Conservation (phyloP, 768 basidiomycete genomes). For the Boletus speciosus region DNA sequence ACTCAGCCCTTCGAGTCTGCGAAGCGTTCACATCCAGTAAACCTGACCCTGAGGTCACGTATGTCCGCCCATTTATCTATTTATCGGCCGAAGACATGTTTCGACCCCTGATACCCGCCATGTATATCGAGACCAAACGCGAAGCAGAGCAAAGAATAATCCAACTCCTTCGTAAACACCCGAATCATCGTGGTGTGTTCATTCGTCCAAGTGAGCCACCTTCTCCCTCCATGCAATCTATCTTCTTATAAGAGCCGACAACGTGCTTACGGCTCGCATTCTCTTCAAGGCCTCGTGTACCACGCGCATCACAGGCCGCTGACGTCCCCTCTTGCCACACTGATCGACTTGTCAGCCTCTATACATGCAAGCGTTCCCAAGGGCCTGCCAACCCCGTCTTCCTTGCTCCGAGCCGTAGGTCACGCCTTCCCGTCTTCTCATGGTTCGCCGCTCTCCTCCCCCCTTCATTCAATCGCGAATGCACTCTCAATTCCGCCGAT, state of each 20-base stretch:
- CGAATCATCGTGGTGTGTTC: slow-evolving; percentile 66
- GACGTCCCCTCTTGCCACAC: slow-evolving; percentile 77
- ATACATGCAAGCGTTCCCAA: slow-evolving; percentile 60
- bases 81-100: slow-evolving; percentile 88
- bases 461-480: slow-evolving; percentile 68
- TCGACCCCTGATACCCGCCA: slow-evolving; percentile 76
- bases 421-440: slow-evolving; percentile 33
- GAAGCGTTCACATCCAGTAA: slow-evolving; percentile 62
- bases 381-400: slow-evolving; percentile 61
- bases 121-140: slow-evolving; percentile 94
- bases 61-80: slow-evolving; percentile 76
- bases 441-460: slow-evolving; percentile 37
- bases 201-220: slow-evolving; percentile 78
- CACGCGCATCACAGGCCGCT: slow-evolving; percentile 93
- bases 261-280: slow-evolving; percentile 11
- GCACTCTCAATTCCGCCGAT: slow-evolving; percentile 84
- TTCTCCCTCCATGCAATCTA: slow-evolving; percentile 5
- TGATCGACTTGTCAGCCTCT: slow-evolving; percentile 77
- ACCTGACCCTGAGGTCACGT: slow-evolving; percentile 28
- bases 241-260: slow-evolving; percentile 8
- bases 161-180: slow-evolving; percentile 41
- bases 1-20: slow-evolving; percentile 68
- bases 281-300: slow-evolving; percentile 79
- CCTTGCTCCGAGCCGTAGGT: slow-evolving; percentile 53
- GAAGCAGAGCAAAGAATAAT: slow-evolving; percentile 77